Evolutionary conservation across 345 rosid species (phyloP).

Genomic region (Boechera stricta): DNA sequence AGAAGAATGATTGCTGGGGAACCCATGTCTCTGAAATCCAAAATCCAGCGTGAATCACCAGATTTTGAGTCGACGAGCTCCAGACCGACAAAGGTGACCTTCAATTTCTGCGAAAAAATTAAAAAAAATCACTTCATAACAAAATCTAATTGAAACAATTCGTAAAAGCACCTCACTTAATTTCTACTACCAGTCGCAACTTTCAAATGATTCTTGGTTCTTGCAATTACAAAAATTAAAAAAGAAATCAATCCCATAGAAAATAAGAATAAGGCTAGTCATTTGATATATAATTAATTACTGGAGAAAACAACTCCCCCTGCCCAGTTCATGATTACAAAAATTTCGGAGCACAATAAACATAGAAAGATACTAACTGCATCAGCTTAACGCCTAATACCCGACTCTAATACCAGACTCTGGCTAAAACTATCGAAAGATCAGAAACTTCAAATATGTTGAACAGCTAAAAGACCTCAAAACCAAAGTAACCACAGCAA

Average conservation of each 20-base stretch:
- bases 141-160: neutral
- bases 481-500: constrained; percentile 11
- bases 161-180: neutral
- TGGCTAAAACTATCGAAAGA: neutral
- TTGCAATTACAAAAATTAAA: constrained; percentile 5
- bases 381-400: constrained; percentile 12
- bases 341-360: neutral
- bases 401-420: neutral
- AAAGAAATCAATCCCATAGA: constrained; percentile 5
- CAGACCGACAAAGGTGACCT: constrained; percentile 84
- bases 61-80: constrained; percentile 79
- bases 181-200: constrained; percentile 15
- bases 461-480: constrained; percentile 20
- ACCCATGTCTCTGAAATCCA: constrained; percentile 96
- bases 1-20: constrained; percentile 85
- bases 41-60: constrained; percentile 90
- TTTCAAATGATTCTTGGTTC: constrained; percentile 5
- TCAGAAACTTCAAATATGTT: neutral
- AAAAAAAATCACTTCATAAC: neutral
- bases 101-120: constrained; percentile 67
- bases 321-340: neutral
- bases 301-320: neutral
- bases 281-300: neutral
- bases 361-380: neutral
- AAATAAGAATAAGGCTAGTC: constrained; percentile 16